Evolutionary conservation across 306 rosid genomes (phyloP).

Genomic region (cucumber (Cucumis sativus)): DNA sequence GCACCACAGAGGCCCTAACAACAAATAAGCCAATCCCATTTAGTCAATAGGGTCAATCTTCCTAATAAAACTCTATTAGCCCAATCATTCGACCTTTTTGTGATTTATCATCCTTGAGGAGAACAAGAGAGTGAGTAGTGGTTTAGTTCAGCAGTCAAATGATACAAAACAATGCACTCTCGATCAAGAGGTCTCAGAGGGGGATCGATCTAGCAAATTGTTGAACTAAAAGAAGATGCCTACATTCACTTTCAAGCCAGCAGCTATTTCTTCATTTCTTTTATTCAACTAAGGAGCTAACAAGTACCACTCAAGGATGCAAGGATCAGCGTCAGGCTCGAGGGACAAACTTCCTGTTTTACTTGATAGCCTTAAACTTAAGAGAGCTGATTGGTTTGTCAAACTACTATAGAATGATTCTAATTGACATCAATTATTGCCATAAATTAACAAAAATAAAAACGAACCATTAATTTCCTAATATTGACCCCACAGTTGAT

Average conservation of each 20-base stretch:
- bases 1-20: background rate
- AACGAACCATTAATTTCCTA: background rate
- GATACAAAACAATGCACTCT: too few relatives aligned
- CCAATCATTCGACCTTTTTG: background rate
- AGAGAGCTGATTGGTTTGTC: background rate
- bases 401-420: background rate
- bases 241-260: background rate
- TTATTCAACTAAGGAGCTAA: background rate
- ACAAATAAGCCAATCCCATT: background rate
- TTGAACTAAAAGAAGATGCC: background rate
- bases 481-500: background rate
- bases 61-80: background rate
- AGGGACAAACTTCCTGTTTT: background rate
- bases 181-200: too few relatives aligned
- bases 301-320: background rate
- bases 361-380: background rate
- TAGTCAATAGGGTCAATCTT: background rate
- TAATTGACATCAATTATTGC: background rate
- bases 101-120: background rate
- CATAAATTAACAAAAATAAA: background rate
- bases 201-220: too few relatives aligned
- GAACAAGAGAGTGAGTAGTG: background rate
- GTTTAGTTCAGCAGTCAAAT: background rate
- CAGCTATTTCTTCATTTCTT: background rate
- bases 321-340: background rate